Evolutionary conservation across 352 stramenopile species (phyloP).

Genomic region (Pythium scleroteichum): DNA sequence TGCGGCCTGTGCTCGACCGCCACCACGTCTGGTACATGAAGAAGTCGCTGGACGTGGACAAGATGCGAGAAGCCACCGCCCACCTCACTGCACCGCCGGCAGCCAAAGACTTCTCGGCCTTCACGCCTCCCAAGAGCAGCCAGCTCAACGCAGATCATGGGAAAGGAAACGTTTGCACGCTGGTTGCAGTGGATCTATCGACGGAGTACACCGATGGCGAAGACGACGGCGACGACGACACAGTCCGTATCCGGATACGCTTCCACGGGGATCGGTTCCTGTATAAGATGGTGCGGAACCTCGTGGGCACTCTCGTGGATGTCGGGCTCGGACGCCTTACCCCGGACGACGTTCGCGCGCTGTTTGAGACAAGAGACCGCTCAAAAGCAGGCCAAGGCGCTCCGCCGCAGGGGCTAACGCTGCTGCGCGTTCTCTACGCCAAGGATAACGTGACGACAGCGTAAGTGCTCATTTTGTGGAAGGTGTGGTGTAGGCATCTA

Average conservation of each 20-base stretch:
- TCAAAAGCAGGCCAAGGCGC: conserved; percentile 61
- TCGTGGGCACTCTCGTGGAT: conserved; percentile 80
- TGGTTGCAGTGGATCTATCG: conserved; percentile 42
- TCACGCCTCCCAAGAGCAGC: conserved; percentile 54
- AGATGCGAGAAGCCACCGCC: conserved; percentile 48
- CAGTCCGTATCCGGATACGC: conserved; percentile 40
- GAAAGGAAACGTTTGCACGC: conserved; percentile 54
- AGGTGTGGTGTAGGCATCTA: background rate
- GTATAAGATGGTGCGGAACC: conserved; percentile 87
- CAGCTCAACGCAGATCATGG: conserved; percentile 30
- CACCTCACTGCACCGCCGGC: conserved; percentile 32
- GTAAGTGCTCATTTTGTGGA: background rate
- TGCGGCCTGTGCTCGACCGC: conserved; percentile 54
- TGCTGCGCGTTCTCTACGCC: conserved; percentile 30
- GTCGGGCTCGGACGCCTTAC: conserved; percentile 54
- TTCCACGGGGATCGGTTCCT: conserved; percentile 76
- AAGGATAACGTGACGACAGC: background rate
- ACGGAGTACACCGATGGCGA: conserved; percentile 18
- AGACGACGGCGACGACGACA: conserved; percentile 27
- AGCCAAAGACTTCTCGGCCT: conserved; percentile 67
- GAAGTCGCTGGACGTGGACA: conserved; percentile 50
- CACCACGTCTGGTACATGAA: conserved; percentile 61
- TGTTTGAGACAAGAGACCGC: conserved; percentile 56
- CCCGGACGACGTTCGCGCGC: conserved; percentile 39
- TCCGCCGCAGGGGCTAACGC: conserved; percentile 64